These are phyloP conservation scores for Skeletonema potamos DNA, from an alignment of 108 stramenopile genomes.

Conservation along the genomic window DNA sequence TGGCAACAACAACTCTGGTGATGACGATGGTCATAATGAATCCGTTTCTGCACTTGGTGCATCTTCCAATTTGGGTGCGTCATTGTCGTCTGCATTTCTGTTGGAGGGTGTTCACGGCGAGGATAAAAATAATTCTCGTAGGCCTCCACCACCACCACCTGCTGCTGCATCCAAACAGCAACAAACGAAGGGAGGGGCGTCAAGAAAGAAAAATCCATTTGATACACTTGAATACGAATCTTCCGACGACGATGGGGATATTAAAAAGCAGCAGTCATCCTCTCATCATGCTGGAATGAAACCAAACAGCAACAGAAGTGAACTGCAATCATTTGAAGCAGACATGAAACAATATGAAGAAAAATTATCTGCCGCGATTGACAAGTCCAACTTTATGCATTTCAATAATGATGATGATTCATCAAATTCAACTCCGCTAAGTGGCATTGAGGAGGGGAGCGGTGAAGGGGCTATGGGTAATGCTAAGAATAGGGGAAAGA, in stretches of 20 bases:
- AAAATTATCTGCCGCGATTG: constrained; percentile 12
- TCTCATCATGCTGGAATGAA: neutral
- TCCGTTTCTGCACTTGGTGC: neutral
- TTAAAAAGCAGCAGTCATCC: neutral
- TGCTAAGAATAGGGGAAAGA: neutral
- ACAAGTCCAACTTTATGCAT: constrained; percentile 7
- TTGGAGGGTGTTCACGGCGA: neutral
- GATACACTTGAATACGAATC: neutral
- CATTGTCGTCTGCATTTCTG: neutral
- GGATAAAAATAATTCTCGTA: neutral
- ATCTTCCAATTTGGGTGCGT: neutral
- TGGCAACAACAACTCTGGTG: neutral
- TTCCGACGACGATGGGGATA: neutral
- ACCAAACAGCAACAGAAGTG: neutral
- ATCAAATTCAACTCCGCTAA: neutral
- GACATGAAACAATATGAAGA: constrained; percentile 3
- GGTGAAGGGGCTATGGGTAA: neutral
- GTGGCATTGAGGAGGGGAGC: constrained; percentile 5
- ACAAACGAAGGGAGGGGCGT: neutral
- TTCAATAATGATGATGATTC: constrained; percentile 2
- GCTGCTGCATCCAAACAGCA: too few species aligned
- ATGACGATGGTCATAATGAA: neutral
- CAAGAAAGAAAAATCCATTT: neutral
- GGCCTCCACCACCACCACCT: neutral
- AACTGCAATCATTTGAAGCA: neutral